Conservation (phyloP, 257 asterid genomes). For the Leptodermis oblonga region DNA sequence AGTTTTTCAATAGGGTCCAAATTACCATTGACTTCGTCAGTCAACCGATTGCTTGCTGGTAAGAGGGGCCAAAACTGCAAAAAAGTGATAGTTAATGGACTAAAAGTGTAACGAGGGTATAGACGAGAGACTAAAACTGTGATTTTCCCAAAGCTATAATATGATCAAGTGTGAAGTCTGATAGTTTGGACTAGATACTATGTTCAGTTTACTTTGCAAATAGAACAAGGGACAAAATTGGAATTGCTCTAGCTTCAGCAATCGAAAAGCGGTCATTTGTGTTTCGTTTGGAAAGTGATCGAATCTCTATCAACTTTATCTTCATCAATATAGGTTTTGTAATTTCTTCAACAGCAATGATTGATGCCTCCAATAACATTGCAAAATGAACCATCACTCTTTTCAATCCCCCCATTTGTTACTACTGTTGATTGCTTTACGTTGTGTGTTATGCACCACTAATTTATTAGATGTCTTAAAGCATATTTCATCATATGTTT, state of each 20-base stretch:
- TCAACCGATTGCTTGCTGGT: too few species aligned
- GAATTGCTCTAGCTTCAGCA: slow-evolving; percentile 91
- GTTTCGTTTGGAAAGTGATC: slow-evolving; percentile 76
- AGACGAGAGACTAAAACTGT: too few species aligned
- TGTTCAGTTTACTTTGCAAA: too few species aligned
- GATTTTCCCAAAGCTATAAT: too few species aligned
- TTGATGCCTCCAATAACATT: slow-evolving; percentile 66
- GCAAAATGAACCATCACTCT: slow-evolving; percentile 70
- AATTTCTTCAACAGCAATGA: slow-evolving; percentile 56
- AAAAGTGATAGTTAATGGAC: too few species aligned
- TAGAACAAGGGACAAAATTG: slow-evolving; percentile 59
- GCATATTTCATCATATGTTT: slow-evolving; percentile 79
- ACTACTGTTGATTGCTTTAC: slow-evolving; percentile 50
- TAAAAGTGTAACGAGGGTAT: too few species aligned
- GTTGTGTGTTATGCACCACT: slow-evolving; percentile 64
- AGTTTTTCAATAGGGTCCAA: too few species aligned
- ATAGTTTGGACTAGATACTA: too few species aligned
- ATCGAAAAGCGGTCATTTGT: slow-evolving; percentile 79
- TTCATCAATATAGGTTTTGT: slow-evolving; percentile 60
- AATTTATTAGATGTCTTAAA: slow-evolving; percentile 60
- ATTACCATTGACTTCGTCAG: too few species aligned
- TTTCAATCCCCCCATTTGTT: slow-evolving; percentile 58
- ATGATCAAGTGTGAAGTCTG: too few species aligned
- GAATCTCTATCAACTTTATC: slow-evolving; percentile 60
- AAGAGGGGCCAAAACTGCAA: too few species aligned